These are phyloP conservation scores for Boletus sp. DNA, from an alignment of 1,284 basidiomycete genomes.

Conservation along the genomic window DNA sequence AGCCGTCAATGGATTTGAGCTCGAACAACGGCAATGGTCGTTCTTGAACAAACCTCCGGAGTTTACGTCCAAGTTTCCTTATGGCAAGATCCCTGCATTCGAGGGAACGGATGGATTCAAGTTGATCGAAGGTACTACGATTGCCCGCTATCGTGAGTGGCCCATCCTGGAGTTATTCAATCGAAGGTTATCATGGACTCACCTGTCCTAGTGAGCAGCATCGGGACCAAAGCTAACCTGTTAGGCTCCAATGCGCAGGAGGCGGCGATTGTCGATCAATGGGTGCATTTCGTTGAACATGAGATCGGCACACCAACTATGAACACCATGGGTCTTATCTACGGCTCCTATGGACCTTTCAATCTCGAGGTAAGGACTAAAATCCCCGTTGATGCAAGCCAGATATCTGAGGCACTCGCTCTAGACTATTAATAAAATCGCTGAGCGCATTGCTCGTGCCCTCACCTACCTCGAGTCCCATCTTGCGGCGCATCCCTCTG, in stretches of 20 bases:
- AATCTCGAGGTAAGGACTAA: slow-evolving; percentile 13
- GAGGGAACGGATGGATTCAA: slow-evolving; percentile 50
- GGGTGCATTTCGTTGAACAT: slow-evolving; percentile 51
- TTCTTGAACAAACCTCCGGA: slow-evolving; percentile 39
- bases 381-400: too few species aligned
- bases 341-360: slow-evolving; percentile 8
- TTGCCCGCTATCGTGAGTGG: slow-evolving; percentile 58
- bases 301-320: slow-evolving; percentile 34
- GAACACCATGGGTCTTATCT: slow-evolving; percentile 5
- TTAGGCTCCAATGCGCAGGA: slow-evolving; percentile 46
- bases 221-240: slow-evolving; percentile 50
- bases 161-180: too few species aligned
- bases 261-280: slow-evolving; percentile 51
- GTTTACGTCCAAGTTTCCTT: slow-evolving; percentile 45
- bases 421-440: slow-evolving; percentile 7
- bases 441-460: slow-evolving; percentile 21
- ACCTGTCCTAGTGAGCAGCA: slow-evolving; percentile 40
- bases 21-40: slow-evolving; percentile 13
- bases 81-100: slow-evolving; percentile 54
- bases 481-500: slow-evolving; percentile 48
- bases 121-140: slow-evolving; percentile 54
- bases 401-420: not conserved
- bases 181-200: not conserved
- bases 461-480: slow-evolving; percentile 45
- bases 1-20: slow-evolving; percentile 18